Conservation (phyloP, 805 yeast genomes). For the Candida schatavii region DNA sequence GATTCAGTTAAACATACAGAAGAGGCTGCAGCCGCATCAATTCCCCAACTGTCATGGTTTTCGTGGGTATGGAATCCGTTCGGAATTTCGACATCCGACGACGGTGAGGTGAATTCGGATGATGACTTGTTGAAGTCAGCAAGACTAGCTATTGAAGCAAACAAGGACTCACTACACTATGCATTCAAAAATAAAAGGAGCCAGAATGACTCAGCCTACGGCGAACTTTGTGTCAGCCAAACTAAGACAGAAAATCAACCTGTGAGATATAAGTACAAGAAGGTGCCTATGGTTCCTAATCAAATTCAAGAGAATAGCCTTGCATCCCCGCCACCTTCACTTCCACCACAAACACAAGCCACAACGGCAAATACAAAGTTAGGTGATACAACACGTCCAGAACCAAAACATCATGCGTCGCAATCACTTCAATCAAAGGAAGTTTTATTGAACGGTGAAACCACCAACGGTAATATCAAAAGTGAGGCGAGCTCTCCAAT, state of each 20-base stretch:
- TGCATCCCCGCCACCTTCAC: neutral
- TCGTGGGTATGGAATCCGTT: constrained; percentile 22
- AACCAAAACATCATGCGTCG: neutral
- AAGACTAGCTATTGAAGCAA: constrained; percentile 28
- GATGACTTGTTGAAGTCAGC: constrained; percentile 30
- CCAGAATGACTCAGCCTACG: constrained; percentile 10
- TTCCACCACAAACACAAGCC: neutral
- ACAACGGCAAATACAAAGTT: neutral
- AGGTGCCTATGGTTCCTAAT: constrained; percentile 31
- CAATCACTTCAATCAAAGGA: neutral
- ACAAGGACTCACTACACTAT: constrained; percentile 31
- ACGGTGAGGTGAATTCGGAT: constrained; percentile 16
- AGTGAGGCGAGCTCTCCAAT: neutral
- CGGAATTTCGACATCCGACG: constrained; percentile 11
- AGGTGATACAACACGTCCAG: neutral
- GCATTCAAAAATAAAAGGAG: constrained; percentile 24
- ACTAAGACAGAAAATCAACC: constrained; percentile 33
- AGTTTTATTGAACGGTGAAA: neutral
- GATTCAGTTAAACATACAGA: constrained; percentile 2
- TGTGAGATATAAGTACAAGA: constrained; percentile 27
- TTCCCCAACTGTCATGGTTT: constrained; percentile 16
- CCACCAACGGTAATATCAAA: neutral
- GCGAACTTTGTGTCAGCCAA: constrained; percentile 33
- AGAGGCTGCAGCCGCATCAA: constrained; percentile 2
- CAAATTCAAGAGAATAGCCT: constrained; percentile 33